phyloP scores from a whole-genome alignment of 768 basidiomycete species.

The Lentinula boryana region DNA sequence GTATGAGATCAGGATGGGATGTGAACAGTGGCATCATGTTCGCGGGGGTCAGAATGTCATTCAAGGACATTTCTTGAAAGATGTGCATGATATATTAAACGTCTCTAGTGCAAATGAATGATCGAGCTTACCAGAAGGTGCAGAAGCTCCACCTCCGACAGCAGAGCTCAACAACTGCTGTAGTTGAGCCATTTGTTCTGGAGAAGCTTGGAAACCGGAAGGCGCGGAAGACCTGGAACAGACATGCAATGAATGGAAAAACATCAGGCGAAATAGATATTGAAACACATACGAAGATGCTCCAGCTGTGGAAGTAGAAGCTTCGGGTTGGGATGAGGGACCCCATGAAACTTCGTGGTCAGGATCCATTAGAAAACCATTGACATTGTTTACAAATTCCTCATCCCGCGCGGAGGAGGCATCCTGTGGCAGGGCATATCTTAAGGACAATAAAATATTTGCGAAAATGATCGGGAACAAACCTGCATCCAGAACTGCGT shows the following conservation, averaged over 20 bases:
- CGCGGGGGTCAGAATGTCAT: constrained; percentile 70
- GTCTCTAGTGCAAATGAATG: not conserved
- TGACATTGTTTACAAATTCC: constrained; percentile 70
- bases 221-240: constrained; percentile 7
- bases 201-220: constrained; percentile 35
- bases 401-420: constrained; percentile 60
- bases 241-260: not conserved
- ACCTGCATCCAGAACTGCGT: constrained; percentile 87
- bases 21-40: constrained; percentile 69
- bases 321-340: constrained; percentile 29
- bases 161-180: constrained; percentile 46
- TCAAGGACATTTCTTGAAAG: constrained; percentile 53
- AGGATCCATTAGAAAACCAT: constrained; percentile 63
- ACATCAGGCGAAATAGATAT: constrained; percentile 21
- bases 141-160: constrained; percentile 21
- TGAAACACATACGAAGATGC: constrained; percentile 20
- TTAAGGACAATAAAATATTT: not conserved
- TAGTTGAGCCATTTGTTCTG: constrained; percentile 65
- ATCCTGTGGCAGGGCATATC: constrained; percentile 37
- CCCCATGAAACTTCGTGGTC: constrained; percentile 58
- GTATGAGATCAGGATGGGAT: constrained; percentile 61
- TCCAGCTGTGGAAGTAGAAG: constrained; percentile 38
- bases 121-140: constrained; percentile 26
- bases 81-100: not conserved
- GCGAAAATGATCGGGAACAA: constrained; percentile 3